Conservation (phyloP, 768 basidiomycete species). For the Psilocybe tampanensis region DNA sequence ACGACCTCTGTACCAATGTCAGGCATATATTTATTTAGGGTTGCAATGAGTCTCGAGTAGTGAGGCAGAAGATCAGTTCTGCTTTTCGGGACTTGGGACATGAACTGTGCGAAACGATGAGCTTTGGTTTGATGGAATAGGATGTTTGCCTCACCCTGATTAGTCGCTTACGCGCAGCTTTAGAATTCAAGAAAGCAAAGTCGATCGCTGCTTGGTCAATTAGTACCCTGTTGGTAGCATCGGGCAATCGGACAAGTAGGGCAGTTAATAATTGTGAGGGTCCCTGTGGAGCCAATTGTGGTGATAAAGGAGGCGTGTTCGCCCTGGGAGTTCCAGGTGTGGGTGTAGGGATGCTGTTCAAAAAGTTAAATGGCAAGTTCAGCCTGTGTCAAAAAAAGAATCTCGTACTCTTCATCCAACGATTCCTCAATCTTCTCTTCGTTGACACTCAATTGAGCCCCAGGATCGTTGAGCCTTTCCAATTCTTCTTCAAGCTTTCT, state of each 20-base stretch:
- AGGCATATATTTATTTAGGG: constrained; percentile 89
- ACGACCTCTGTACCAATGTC: constrained; percentile 88
- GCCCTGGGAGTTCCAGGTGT: constrained; percentile 70
- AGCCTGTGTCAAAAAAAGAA: background rate
- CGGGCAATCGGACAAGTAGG: constrained; percentile 86
- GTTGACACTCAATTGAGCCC: constrained; percentile 3
- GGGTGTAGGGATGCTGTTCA: constrained; percentile 54
- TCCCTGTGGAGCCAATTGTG: constrained; percentile 80
- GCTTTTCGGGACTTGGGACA: constrained; percentile 83
- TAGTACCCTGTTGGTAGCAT: constrained; percentile 86
- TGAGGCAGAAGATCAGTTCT: constrained; percentile 91
- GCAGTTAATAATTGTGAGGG: constrained; percentile 93
- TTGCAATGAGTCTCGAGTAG: constrained; percentile 89
- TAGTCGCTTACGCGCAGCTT: constrained; percentile 91
- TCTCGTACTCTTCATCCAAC: constrained; percentile 44
- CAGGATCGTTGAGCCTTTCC: constrained; percentile 51
- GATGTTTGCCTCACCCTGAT: constrained; percentile 67
- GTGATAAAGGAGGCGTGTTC: constrained; percentile 59
- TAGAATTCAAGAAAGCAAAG: constrained; percentile 95
- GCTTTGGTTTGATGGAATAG: background rate
- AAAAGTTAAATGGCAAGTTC: constrained; percentile 21
- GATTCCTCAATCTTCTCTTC: constrained; percentile 27
- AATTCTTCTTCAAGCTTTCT: constrained; percentile 79
- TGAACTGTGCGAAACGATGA: constrained; percentile 52
- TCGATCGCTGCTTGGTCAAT: constrained; percentile 96